phyloP scores from a whole-genome alignment of 2,329 filamentous ascomycete genomes.

The Emericellopsis atlantica region DNA sequence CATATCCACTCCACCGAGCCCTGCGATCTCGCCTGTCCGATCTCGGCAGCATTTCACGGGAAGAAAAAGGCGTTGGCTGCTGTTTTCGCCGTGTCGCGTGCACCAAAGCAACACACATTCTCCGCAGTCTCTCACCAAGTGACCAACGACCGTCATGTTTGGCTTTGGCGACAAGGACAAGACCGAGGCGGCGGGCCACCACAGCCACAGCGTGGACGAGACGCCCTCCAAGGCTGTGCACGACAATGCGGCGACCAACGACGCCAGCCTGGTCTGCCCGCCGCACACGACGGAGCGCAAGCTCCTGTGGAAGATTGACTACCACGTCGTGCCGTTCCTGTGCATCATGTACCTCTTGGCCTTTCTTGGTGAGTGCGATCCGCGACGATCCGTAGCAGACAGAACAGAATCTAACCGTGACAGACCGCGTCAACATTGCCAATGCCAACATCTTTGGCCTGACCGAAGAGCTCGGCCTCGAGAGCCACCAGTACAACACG shows the following conservation, averaged over 20 bases:
- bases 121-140: too few relatives aligned
- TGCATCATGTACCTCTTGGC: constrained; percentile 60
- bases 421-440: constrained; percentile 63
- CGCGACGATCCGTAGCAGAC: too few relatives aligned
- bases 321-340: constrained; percentile 59
- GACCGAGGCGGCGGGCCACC: neutral
- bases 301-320: constrained; percentile 58
- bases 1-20: too few relatives aligned
- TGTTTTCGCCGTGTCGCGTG: too few relatives aligned
- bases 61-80: too few relatives aligned
- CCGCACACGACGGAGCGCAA: constrained; percentile 47
- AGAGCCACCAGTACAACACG: constrained; percentile 55
- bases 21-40: too few relatives aligned
- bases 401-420: neutral
- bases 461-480: constrained; percentile 46
- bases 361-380: constrained; percentile 37
- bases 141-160: too few relatives aligned
- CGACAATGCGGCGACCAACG: constrained; percentile 3
- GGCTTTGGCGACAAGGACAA: neutral
- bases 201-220: neutral
- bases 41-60: too few relatives aligned
- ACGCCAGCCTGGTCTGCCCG: constrained; percentile 24
- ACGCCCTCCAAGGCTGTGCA: too few relatives aligned
- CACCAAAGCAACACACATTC: too few relatives aligned
- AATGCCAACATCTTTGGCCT: constrained; percentile 62